These are phyloP conservation scores for Heimioporus sp. DNA, from an alignment of 768 basidiomycete species.

Conservation along the genomic window DNA sequence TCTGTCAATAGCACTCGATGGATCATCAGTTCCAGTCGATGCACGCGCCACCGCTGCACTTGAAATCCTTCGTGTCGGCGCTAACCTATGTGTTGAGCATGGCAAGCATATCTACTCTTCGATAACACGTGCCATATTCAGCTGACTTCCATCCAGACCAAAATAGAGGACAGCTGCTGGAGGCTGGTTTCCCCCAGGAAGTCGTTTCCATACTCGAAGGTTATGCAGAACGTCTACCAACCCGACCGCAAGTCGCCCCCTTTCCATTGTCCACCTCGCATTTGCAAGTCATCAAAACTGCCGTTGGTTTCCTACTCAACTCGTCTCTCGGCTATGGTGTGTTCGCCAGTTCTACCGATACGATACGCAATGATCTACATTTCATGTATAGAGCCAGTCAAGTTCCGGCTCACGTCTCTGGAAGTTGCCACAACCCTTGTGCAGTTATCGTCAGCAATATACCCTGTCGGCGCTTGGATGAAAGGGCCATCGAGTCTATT, in stretches of 20 bases:
- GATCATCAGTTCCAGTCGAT: constrained; percentile 43
- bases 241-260: constrained; percentile 36
- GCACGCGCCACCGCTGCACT: constrained; percentile 51
- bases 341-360: constrained; percentile 17
- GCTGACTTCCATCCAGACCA: constrained; percentile 48
- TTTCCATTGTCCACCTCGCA: constrained; percentile 56
- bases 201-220: constrained; percentile 67
- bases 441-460: constrained; percentile 63
- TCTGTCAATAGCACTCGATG: constrained; percentile 53
- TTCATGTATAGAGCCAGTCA: constrained; percentile 59
- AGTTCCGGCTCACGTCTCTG: constrained; percentile 61
- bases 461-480: constrained; percentile 72
- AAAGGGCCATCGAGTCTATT: constrained; percentile 21
- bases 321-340: constrained; percentile 74
- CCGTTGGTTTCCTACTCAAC: constrained; percentile 78
- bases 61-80: constrained; percentile 74
- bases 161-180: constrained; percentile 69
- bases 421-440: constrained; percentile 70
- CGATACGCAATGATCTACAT: neutral
- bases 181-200: constrained; percentile 66
- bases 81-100: constrained; percentile 85
- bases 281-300: constrained; percentile 71
- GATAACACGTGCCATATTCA: constrained; percentile 2
- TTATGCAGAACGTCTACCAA: constrained; percentile 49
- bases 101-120: constrained; percentile 39